Base-by-base conservation (phyloP, 1,284 basidiomycete genomes). In the Volvariella surrecta region DNA sequence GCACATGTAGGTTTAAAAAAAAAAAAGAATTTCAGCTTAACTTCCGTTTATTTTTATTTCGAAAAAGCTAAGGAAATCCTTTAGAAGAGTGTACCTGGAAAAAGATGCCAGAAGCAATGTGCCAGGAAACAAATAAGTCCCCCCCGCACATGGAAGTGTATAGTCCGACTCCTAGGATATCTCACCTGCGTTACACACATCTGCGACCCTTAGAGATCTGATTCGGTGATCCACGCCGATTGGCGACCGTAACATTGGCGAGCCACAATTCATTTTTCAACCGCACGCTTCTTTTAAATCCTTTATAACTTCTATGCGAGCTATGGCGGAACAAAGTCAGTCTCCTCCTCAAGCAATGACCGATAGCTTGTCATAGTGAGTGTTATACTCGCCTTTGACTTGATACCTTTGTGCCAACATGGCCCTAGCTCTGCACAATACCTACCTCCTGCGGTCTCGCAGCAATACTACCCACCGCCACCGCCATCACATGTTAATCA, bases 311-410 rank as follows among this genome's bases (percentile, higher is more conserved):
- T 51, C 53, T 57, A 58, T 60, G 61, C 59, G 61, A 63, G 59
- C 58, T 60, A 46, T 53, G 52, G 50, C 59, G 57, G 48, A 57
- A 51, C 57, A 60, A 55, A 56, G 55, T 58, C 53, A 62, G 53
- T 58, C 66, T 66, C 67, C 59, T 60, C 63, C 58, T 61, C 60
- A 53, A 48, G 58, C 58, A 62, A 79, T 80, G 74, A 60, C 74
- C 45, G 76, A 80, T 63, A 70, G 57, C 55, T 66, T 79, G 54
- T 63, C 74, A 49, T 82, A 79, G 79, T 82, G 51, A 45, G 77
- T 72, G 48, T 49, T 45, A 52, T 44, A 28, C 24, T 28, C 24
- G 24, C 24, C 11, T 28, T 28, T 11, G 11, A 28, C 6, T 6
- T 48, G 48, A 45, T 47, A 34, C 48, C 40, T 42, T 42, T 43